Base-by-base conservation (phyloP, 345 rosid genomes). In the Zanthoxylum bungeanum region DNA sequence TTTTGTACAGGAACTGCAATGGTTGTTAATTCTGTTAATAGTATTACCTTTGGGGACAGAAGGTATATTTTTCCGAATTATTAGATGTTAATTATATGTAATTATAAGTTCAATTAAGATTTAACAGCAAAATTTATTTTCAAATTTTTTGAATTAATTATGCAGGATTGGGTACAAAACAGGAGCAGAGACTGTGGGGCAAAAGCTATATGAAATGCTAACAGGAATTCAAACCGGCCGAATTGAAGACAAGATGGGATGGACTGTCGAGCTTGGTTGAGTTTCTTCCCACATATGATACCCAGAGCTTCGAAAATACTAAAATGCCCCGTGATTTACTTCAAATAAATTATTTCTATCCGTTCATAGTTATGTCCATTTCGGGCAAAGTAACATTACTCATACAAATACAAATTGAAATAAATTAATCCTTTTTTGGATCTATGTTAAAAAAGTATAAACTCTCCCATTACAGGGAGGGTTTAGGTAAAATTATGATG, bases 1-100 rank as follows among this genome's bases (percentile, higher is more conserved):
- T 86, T 84, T 76, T 86, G 85, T 73, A 77, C 88, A 5, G 88
- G 86, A 63, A 86, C 85, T 36, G 86, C 86, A 0, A 70, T 83
- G n/a, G 81, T 63, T 19, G 62, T 84, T 21, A 66, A 52, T 17
- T 66, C 85, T 11, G 86, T 80, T 56, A 73, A 76, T 24, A 80
- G 78, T 57, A 51, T 84, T 4, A 79, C 86, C 53, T 84, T 78
- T 31, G 68, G 33, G 64, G 78, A 59, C 27, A 50, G 65, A 27
- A 73, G 77, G 87, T 78, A 63, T 22, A 10, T 60, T 0, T 0
- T 0, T 17, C 2, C 4, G 6, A 2, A 14, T 27, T 28, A 28
- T 14, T 12, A 30, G 9, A 27, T 56, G 36, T 30, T 27, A 5
- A 28, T 5, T 14, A 28, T 36, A 28, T 56, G 3, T 28, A 7